A percentile compares a stretch with the other conserved stretches of the same genome.
Conservation (phyloP, 352 stramenopile genomes). For the Phytophthora tubulina region DNA sequence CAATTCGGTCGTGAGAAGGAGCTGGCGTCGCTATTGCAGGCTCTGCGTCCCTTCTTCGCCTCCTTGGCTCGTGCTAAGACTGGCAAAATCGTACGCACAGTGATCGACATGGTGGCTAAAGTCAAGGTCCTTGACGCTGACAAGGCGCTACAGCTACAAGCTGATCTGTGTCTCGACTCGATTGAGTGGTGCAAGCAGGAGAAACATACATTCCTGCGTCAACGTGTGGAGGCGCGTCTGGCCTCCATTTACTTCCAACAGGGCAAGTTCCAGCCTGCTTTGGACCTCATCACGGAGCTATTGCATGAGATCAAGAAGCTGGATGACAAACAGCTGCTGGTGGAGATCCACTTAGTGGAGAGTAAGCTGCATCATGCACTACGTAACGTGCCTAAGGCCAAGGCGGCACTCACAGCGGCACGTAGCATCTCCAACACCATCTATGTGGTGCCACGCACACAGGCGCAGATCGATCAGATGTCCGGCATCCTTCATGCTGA, state of each 20-base stretch:
- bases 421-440: constrained; percentile 98
- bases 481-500: constrained; percentile 97
- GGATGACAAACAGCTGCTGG: constrained; percentile 99
- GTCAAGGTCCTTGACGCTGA: constrained; percentile 88
- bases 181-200: constrained; percentile 95
- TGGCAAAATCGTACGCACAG: constrained; percentile 98
- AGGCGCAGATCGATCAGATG: constrained; percentile 97
- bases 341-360: constrained; percentile 99
- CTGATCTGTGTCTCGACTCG: constrained; percentile 95
- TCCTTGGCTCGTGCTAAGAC: constrained; percentile 98
- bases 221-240: constrained; percentile 97
- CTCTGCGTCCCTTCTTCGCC: constrained; percentile 94
- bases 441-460: constrained; percentile 96
- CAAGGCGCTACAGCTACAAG: constrained; percentile 94
- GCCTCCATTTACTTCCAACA: constrained; percentile 93
- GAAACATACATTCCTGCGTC: constrained; percentile 98
- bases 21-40: constrained; percentile 86
- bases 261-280: constrained; percentile 92
- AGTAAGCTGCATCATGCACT: constrained; percentile 98
- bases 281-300: constrained; percentile 95
- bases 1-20: constrained; percentile 88
- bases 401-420: constrained; percentile 96
- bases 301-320: constrained; percentile 99
- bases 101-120: constrained; percentile 98
- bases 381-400: constrained; percentile 97